These are phyloP conservation scores for Raphanus raphanistrum DNA, from an alignment of 345 rosid species.

Conservation along the genomic window DNA sequence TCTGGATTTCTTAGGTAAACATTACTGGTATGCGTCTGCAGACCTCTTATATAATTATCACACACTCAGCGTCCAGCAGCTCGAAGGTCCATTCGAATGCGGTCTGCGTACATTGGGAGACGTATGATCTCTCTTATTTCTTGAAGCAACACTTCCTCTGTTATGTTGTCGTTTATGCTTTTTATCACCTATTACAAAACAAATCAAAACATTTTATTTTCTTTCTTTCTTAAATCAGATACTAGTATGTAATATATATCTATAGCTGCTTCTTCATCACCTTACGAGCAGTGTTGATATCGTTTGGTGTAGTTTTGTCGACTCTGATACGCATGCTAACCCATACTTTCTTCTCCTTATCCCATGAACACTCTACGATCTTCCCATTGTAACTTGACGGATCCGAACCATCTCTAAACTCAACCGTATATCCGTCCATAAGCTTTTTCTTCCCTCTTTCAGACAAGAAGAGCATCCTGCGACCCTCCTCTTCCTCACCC, in stretches of 20 bases:
- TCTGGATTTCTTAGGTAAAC: neutral
- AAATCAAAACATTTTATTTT: neutral
- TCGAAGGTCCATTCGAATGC: conserved; percentile 45
- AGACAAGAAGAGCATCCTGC: conserved; percentile 45
- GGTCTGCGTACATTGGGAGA: conserved; percentile 94
- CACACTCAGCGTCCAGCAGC: neutral
- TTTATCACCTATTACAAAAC: conserved; percentile 62
- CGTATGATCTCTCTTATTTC: conserved; percentile 77
- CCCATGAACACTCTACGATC: conserved; percentile 89
- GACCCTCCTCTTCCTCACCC: conserved; percentile 40
- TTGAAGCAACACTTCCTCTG: conserved; percentile 71
- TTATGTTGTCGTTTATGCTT: conserved; percentile 84
- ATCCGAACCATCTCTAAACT: conserved; percentile 69
- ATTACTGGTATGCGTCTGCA: neutral
- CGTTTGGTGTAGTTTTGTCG: conserved; percentile 84
- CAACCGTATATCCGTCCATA: conserved; percentile 72
- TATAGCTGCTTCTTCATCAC: conserved; percentile 35
- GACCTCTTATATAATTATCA: neutral
- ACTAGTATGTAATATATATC: too few relatives aligned
- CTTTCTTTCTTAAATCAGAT: neutral
- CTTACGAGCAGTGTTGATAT: conserved; percentile 80
- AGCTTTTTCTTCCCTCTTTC: conserved; percentile 81
- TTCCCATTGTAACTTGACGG: conserved; percentile 63
- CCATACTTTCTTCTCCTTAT: conserved; percentile 61
- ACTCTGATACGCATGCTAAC: conserved; percentile 70